Percentiles rank a stretch among this genome's conserved stretches.
Evolutionary conservation across 495 filamentous ascomycete species (phyloP).

Genomic region (Aspergillus sclerotioniger): DNA sequence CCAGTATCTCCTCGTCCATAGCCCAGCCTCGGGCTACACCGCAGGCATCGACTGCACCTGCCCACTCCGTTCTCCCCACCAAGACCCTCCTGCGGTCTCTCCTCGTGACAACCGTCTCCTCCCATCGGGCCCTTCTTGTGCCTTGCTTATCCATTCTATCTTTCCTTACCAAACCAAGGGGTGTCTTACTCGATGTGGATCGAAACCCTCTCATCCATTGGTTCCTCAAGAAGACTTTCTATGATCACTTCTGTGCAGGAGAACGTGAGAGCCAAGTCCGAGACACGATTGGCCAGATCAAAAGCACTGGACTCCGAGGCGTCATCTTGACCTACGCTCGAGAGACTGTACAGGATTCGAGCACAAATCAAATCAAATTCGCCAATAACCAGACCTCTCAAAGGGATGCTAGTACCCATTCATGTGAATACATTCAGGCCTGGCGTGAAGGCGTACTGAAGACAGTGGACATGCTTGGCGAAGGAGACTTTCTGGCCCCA

Average conservation of each 20-base stretch:
- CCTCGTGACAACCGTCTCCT: conserved; percentile 71
- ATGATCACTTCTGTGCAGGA: conserved; percentile 49
- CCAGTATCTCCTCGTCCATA: not conserved
- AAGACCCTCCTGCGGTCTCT: conserved; percentile 70
- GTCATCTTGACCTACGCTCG: conserved; percentile 48
- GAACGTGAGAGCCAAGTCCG: conserved; percentile 36
- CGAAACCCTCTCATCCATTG: conserved; percentile 40
- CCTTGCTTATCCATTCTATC: conserved; percentile 64
- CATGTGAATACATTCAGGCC: conserved; percentile 56
- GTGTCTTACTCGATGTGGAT: conserved; percentile 38
- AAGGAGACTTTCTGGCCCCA: conserved; percentile 76
- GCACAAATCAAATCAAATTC: conserved; percentile 4
- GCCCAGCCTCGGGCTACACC: not conserved
- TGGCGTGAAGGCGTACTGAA: conserved; percentile 71
- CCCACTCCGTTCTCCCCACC: conserved; percentile 67
- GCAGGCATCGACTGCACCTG: conserved; percentile 26
- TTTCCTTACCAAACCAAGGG: conserved; percentile 43
- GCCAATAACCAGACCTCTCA: conserved; percentile 24
- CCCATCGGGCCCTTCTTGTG: conserved; percentile 63
- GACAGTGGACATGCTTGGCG: conserved; percentile 63
- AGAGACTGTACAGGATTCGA: conserved; percentile 43
- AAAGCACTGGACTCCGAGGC: conserved; percentile 42
- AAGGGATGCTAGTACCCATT: conserved; percentile 10
- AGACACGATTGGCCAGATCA: conserved; percentile 34
- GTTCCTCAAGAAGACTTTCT: conserved; percentile 45